Evolutionary conservation across 305 asterid species (phyloP).

Genomic region (Fraxinus xanthoxyloides): DNA sequence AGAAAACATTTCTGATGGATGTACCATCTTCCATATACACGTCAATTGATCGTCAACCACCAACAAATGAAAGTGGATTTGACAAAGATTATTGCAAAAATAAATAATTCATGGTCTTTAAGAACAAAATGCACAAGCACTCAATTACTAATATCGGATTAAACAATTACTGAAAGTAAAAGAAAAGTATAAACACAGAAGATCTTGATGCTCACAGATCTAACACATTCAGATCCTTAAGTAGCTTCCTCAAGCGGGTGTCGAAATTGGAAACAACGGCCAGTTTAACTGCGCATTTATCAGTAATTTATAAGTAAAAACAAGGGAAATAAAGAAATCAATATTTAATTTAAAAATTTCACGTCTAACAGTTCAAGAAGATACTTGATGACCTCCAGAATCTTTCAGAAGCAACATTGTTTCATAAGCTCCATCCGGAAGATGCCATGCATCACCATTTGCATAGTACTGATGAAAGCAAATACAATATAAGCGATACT

Average conservation of each 20-base stretch:
- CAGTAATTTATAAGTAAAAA: slow-evolving; percentile 24
- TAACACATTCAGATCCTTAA: slow-evolving; percentile 70
- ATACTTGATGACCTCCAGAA: slow-evolving; percentile 66
- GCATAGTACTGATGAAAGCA: slow-evolving; percentile 67
- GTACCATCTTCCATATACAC: neutral
- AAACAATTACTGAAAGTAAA: neutral
- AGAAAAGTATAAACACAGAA: neutral
- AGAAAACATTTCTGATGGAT: neutral
- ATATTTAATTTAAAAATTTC: neutral
- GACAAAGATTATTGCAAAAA: neutral
- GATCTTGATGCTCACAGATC: slow-evolving; percentile 61
- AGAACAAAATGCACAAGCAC: neutral
- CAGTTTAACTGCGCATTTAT: slow-evolving; percentile 65
- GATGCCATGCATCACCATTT: slow-evolving; percentile 92
- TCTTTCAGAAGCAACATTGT: slow-evolving; percentile 57
- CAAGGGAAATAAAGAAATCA: neutral
- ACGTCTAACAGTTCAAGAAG: slow-evolving; percentile 17
- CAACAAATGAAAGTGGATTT: neutral
- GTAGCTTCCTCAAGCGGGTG: slow-evolving; percentile 84
- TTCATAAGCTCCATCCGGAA: slow-evolving; percentile 80
- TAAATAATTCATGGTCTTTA: neutral
- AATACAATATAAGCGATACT: slow-evolving; percentile 10
- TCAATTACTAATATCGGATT: neutral
- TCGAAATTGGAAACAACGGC: slow-evolving; percentile 97
- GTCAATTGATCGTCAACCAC: neutral